Percentiles rank a stretch among this genome's conserved stretches.
These are phyloP conservation scores for Teratosphaeriaceae sp. DNA, from an alignment of 2,329 filamentous ascomycete species.

Conservation along the genomic window DNA sequence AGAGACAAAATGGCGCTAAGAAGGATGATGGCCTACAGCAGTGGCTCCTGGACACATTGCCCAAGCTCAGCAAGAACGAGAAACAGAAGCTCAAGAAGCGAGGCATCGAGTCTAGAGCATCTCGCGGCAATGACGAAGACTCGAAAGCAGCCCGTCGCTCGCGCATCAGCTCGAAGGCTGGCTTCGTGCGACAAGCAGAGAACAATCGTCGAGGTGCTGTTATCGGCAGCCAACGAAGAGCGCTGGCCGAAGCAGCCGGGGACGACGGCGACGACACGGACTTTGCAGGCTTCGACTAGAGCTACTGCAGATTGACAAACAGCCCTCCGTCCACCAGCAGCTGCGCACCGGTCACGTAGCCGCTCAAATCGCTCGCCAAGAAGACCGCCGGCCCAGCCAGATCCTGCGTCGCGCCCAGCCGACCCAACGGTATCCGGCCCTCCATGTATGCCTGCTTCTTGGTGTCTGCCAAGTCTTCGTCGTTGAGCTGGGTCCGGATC, in stretches of 20 bases:
- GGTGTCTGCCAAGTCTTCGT: constrained; percentile 69
- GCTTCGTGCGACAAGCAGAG: constrained; percentile 63
- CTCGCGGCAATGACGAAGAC: constrained; percentile 32
- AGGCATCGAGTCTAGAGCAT: constrained; percentile 66
- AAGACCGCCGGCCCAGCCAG: constrained; percentile 81
- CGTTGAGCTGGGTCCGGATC: constrained; percentile 76
- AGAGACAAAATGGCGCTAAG: constrained; percentile 52
- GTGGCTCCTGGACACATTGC: constrained; percentile 84
- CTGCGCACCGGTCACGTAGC: constrained; percentile 77
- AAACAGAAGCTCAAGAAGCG: constrained; percentile 74
- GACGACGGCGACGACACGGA: constrained; percentile 25
- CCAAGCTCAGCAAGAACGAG: constrained; percentile 74
- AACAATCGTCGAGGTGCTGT: constrained; percentile 49
- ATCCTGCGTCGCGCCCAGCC: constrained; percentile 66
- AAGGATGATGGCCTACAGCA: constrained; percentile 59
- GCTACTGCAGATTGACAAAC: constrained; percentile 79
- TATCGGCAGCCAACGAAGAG: constrained; percentile 30
- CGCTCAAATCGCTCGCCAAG: constrained; percentile 70
- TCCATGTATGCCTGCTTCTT: constrained; percentile 73
- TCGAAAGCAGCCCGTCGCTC: constrained; percentile 43
- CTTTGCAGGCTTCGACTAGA: constrained; percentile 37
- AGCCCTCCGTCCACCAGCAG: constrained; percentile 80
- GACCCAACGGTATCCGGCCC: constrained; percentile 68
- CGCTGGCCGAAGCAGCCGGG: constrained; percentile 17
- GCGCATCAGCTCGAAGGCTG: constrained; percentile 77